Percentiles rank a stretch among this genome's conserved stretches.
phyloP scores from a whole-genome alignment of 441 rosid genomes.

The Erodium chrysanthum region DNA sequence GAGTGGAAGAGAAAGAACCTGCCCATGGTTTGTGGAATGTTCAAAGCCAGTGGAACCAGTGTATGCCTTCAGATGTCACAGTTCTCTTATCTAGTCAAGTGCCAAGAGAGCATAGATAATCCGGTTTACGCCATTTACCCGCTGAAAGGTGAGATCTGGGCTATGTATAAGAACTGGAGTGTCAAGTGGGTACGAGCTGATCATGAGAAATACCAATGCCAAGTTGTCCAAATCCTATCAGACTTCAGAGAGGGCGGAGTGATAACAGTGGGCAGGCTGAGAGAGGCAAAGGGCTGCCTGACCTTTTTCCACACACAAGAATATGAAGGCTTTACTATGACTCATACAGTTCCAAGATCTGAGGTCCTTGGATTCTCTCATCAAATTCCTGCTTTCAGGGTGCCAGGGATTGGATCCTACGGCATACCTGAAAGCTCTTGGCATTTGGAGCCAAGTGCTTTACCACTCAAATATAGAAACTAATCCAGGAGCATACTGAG shows the following conservation, averaged over 20 bases:
- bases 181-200: slow-evolving; percentile 12
- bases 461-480: slow-evolving; percentile 10
- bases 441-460: slow-evolving; percentile 26
- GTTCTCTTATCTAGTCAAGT: slow-evolving; percentile 17
- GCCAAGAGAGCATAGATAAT: slow-evolving; percentile 10
- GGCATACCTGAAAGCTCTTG: slow-evolving; percentile 22
- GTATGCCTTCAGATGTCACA: slow-evolving; percentile 15
- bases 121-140: slow-evolving; percentile 18
- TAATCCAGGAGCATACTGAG: not conserved
- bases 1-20: slow-evolving; percentile 16
- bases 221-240: slow-evolving; percentile 19
- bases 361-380: slow-evolving; percentile 23
- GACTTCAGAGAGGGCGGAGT: slow-evolving; percentile 16
- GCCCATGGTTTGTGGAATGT: slow-evolving; percentile 21
- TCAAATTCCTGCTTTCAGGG: slow-evolving; percentile 20
- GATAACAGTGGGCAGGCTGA: slow-evolving; percentile 13
- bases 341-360: slow-evolving; percentile 15
- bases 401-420: slow-evolving; percentile 21
- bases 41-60: slow-evolving; percentile 16
- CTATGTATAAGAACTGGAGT: slow-evolving; percentile 19
- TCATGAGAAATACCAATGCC: slow-evolving; percentile 12
- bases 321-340: slow-evolving; percentile 19
- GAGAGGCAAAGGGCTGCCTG: slow-evolving; percentile 19
- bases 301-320: slow-evolving; percentile 19
- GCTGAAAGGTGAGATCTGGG: slow-evolving; percentile 25